These are phyloP conservation scores for Candida nonsorbophila DNA, from an alignment of 805 yeast species.

Conservation along the genomic window DNA sequence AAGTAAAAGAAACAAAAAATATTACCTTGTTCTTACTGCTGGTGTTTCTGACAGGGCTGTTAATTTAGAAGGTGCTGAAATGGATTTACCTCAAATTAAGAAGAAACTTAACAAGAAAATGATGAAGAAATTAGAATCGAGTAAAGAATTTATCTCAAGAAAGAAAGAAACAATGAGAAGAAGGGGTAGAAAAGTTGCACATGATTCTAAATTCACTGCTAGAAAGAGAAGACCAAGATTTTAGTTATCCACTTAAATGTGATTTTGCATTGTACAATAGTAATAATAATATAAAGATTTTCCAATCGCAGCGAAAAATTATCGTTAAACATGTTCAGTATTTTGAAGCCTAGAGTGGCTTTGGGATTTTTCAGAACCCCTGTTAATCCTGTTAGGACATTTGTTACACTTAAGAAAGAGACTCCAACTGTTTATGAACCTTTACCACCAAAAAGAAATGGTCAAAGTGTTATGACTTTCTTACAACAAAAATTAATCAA, in stretches of 20 bases:
- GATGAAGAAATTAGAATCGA: conserved; percentile 59
- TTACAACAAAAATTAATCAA: conserved; percentile 47
- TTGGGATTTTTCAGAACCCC: conserved; percentile 1
- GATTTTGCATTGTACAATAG: neutral
- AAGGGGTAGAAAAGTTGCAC: conserved; percentile 85
- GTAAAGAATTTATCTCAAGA: conserved; percentile 76
- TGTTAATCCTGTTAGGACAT: conserved; percentile 12
- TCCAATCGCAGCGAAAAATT: neutral
- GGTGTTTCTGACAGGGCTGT: conserved; percentile 72
- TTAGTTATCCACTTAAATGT: conserved; percentile 8
- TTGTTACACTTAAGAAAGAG: conserved; percentile 11
- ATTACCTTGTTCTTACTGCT: conserved; percentile 84
- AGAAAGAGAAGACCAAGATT: conserved; percentile 51
- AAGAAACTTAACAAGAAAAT: conserved; percentile 41
- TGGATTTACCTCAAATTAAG: conserved; percentile 58
- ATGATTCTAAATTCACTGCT: conserved; percentile 88
- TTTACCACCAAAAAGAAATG: conserved; percentile 43
- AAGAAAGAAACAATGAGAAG: conserved; percentile 92
- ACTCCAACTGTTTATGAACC: conserved; percentile 45
- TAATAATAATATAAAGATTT: neutral
- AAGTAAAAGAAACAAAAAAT: conserved; percentile 84
- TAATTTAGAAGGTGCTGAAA: conserved; percentile 73
- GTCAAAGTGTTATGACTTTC: conserved; percentile 38
- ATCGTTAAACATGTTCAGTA: conserved; percentile 1
- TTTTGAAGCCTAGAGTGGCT: conserved; percentile 1